Conservation (phyloP, 106 monocot genomes). For the Vanilla planifolia region DNA sequence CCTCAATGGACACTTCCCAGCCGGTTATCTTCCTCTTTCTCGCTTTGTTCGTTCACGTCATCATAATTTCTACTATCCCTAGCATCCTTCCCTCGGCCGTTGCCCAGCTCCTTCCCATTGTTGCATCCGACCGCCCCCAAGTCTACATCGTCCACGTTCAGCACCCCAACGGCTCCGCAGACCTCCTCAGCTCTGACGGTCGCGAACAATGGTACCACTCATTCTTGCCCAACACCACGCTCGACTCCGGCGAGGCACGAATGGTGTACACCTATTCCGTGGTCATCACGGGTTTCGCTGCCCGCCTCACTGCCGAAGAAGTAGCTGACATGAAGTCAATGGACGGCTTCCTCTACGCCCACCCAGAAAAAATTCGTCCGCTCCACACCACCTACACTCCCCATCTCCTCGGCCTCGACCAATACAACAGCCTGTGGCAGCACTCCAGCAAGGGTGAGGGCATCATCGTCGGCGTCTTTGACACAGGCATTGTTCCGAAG, state of each 20-base stretch:
- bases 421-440: conserved; percentile 3
- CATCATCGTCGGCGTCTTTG: conserved; percentile 3
- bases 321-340: conserved; percentile 8
- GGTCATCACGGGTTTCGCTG: conserved; percentile 27
- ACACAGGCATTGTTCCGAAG: conserved; percentile 5
- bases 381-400: conserved; percentile 30
- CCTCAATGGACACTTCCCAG: too few relatives aligned
- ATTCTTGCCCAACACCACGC: conserved; percentile 16
- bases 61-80: too few relatives aligned
- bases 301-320: conserved; percentile 14
- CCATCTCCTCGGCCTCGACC: background rate
- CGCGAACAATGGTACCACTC: conserved; percentile 14
- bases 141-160: conserved; percentile 12
- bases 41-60: too few relatives aligned
- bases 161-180: background rate
- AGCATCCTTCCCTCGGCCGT: too few relatives aligned
- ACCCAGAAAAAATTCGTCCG: background rate
- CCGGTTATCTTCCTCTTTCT: too few relatives aligned
- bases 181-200: background rate
- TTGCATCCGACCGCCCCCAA: background rate
- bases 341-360: conserved; percentile 15
- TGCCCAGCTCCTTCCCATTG: too few relatives aligned
- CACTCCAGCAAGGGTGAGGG: background rate
- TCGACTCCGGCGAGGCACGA: background rate
- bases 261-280: conserved; percentile 23